Evolutionary conservation across 495 filamentous ascomycete genomes (phyloP), one percentile per base, ranked within the genome.

Genomic region (Aspergillus baeticus): DNA sequence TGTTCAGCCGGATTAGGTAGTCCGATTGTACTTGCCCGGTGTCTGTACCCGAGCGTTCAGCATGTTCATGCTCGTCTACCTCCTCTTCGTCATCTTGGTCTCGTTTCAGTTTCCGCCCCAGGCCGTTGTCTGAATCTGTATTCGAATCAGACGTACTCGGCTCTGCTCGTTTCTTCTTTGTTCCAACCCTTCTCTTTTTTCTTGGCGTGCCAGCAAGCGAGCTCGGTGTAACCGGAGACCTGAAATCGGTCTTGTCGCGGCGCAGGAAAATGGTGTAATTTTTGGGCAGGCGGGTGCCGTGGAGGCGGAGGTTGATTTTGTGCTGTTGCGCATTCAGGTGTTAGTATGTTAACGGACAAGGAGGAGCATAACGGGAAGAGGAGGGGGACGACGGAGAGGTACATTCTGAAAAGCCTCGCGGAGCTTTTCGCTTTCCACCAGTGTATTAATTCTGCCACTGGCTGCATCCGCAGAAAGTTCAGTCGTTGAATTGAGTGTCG

Each of bases 221-320:
- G 20, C 46, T 54, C 0, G 51, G 60, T 10, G 70, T 66, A 10
- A 64, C 65, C 7, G 58, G 61, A 6, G 44, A 29, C 21, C 44
- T 21, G n/a, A 61, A 69, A 46, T 82, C 70, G n/a, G 59, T 59
- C 22, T 74, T 77, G 18, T 79, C 77, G 48, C 86, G 76, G 5
- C 85, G 83, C 0, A 88, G 65, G 10, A 78, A 66, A 13, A 88
- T 56, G 10, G 82, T 86, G 57, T 89, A 88, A 38, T 75, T 64
- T 1, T 49, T 53, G 3, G 86, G 85, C 0, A 89, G 74, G 10
- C 80, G 77, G 13, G 76, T 73, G 17, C 85, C 85, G 56, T 85
- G 74, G 26, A 88, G 74, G 8, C 80, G 78, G 20, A 88, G 69
- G 18, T 81, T 76, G 48, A 89, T 86, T 63, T 83, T 85, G n/a